These are phyloP conservation scores for Glycyrrhiza uralensis DNA, from an alignment of 306 rosid species.

Conservation along the genomic window DNA sequence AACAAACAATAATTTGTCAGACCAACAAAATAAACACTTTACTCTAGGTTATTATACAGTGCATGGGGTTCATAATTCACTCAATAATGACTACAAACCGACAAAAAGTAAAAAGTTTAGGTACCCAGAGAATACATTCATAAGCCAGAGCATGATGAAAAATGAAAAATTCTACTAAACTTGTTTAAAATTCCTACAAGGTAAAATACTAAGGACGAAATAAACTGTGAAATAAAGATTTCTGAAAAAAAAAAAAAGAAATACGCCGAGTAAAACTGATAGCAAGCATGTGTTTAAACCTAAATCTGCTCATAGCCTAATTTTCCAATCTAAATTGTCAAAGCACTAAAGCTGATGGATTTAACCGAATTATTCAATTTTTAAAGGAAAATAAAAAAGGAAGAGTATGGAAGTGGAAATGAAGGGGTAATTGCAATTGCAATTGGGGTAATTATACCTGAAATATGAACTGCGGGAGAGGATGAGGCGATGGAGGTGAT, in stretches of 20 bases:
- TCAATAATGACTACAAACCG: background rate
- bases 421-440: background rate
- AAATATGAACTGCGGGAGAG: constrained; percentile 98
- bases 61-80: background rate
- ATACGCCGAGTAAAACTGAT: background rate
- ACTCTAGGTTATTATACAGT: background rate
- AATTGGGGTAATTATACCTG: constrained; percentile 54
- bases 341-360: background rate
- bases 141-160: background rate
- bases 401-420: background rate
- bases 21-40: background rate
- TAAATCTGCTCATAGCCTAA: background rate
- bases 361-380: background rate
- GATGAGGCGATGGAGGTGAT: constrained; percentile 88
- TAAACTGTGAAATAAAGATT: background rate
- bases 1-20: background rate
- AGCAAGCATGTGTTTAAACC: background rate
- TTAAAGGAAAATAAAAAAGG: background rate
- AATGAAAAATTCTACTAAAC: background rate
- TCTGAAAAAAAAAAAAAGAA: background rate
- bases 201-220: background rate
- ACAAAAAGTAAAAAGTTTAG: background rate
- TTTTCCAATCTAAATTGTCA: background rate
- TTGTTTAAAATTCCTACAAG: background rate
- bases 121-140: background rate